phyloP scores from a whole-genome alignment of 2,329 filamentous ascomycete species.

The Botrytis sinoallii region DNA sequence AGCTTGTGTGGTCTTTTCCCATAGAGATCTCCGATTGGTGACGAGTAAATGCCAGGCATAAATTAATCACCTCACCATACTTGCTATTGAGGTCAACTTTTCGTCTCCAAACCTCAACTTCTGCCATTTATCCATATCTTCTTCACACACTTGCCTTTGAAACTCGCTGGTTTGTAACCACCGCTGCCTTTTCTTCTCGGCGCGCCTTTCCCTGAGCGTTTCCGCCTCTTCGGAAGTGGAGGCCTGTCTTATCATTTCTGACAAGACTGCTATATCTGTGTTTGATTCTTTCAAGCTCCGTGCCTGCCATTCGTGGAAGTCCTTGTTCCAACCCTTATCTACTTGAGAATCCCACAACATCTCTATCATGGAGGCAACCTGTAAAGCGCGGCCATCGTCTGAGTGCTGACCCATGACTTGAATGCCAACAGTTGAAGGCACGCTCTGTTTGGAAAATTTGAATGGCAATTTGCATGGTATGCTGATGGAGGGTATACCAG shows the following conservation, averaged over 20 bases:
- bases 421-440: constrained; percentile 53
- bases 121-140: constrained; percentile 9
- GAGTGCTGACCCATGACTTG: constrained; percentile 82
- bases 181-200: background rate
- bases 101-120: background rate
- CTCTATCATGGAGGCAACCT: constrained; percentile 44
- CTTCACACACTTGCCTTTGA: background rate
- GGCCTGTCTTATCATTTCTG: background rate
- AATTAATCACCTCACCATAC: background rate
- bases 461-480: constrained; percentile 55
- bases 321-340: background rate
- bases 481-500: constrained; percentile 84
- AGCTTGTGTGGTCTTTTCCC: background rate
- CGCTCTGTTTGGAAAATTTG: constrained; percentile 33
- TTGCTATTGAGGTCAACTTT: background rate
- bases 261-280: background rate
- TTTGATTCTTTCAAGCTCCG: background rate
- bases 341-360: background rate
- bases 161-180: background rate
- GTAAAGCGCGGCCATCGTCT: constrained; percentile 64
- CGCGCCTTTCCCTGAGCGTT: background rate
- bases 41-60: background rate
- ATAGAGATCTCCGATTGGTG: background rate
- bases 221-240: background rate
- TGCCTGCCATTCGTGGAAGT: background rate